phyloP scores from a whole-genome alignment of 2,329 filamentous ascomycete genomes.

The Curvularia eragrostidis region DNA sequence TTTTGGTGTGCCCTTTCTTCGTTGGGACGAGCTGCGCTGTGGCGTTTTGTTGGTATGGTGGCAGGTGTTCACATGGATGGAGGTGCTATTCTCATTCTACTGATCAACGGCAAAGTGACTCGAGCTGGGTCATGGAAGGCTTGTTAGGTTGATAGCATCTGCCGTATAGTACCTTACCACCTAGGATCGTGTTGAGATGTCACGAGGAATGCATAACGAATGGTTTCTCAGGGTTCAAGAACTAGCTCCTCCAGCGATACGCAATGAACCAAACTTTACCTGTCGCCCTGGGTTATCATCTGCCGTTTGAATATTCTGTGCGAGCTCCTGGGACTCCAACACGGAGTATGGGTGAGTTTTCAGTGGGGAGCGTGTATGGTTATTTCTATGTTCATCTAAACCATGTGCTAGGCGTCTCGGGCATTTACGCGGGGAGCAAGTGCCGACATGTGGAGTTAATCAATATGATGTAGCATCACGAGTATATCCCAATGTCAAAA shows the following conservation, averaged over 20 bases:
- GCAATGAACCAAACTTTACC: background rate
- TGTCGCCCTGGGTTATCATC: background rate
- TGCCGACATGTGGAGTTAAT: conserved; percentile 16
- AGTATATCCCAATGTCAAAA: background rate
- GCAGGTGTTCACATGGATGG: no score
- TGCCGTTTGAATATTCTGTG: background rate
- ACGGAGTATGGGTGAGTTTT: background rate
- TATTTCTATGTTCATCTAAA: background rate
- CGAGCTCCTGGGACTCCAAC: background rate
- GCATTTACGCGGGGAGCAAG: conserved; percentile 10
- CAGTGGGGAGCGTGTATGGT: background rate
- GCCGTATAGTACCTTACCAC: conserved; percentile 9
- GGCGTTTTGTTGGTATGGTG: no score
- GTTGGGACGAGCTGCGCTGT: no score
- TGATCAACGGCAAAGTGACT: no score
- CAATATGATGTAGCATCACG: background rate
- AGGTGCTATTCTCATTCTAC: no score
- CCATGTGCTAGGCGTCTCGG: conserved; percentile 9
- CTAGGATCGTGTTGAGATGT: conserved; percentile 1
- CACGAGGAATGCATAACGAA: background rate
- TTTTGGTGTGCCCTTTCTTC: no score
- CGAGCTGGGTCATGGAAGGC: no score
- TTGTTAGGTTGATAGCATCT: background rate
- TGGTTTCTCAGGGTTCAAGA: background rate
- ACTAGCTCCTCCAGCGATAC: background rate